Base-by-base conservation (phyloP, 805 yeast species). In the Kodamaea laetipori region DNA sequence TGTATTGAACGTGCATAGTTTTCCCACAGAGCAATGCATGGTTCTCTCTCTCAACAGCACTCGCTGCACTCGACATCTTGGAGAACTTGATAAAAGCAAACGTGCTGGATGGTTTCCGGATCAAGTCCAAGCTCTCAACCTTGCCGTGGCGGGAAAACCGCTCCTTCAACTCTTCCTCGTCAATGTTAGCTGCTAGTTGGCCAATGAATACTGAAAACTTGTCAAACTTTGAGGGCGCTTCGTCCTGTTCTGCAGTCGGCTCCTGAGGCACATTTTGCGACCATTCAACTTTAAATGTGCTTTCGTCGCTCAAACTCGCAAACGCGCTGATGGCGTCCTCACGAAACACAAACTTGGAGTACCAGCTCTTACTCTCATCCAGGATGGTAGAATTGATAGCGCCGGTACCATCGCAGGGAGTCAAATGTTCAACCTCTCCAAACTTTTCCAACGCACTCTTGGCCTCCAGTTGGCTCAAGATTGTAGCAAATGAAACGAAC, bases 301-400 rank as follows among this genome's bases (percentile, higher is more conserved):
- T 65, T 36, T 75, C 76, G 10, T 75, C 71, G 51, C 84, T 76
- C 48, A 84, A 68, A 53, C 75, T 77, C 2, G 94, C 90, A 68
- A 78, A 88, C 0, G 95, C 95, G 55, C 86, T 75, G 35, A 87
- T 86, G 9, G 96, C 96, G 61, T 89, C 96, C 59, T 86, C 95
- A 36, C 96, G 77, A 60, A 77, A 87, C 1, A 81, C 85, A 66
- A 81, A 88, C 56, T 85, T 84, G 49, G 82, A 77, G 57, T 82
- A 87, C 95, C 95, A 89, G 19, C 74, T 71, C 39, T 63, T 67
- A 34, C 66, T 55, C 48, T 58, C 45, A 64, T 45, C 5, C 30
- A 30, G 17, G 17, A 30, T 9, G 10, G 39, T 21, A 12, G 48
- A 48, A 2, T 46, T 36, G 13, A 35, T 36, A 1, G 31, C 28